Evolutionary conservation across 2,329 filamentous ascomycete genomes (phyloP).

Genomic region (Nothopassalora personata): DNA sequence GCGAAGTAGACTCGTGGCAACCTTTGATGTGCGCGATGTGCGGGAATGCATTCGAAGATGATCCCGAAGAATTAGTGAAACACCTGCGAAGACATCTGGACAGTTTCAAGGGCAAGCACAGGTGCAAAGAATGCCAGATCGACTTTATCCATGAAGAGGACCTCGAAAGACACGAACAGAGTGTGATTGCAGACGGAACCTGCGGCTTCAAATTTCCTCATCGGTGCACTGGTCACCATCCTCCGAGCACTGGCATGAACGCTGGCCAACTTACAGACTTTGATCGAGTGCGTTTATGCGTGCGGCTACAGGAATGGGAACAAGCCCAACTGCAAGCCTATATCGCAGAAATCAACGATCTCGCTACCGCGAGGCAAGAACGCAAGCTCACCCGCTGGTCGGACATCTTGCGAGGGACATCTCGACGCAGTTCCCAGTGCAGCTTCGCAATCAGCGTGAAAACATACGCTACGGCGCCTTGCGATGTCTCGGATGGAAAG

Average conservation of each 20-base stretch:
- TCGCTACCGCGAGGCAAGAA: constrained; percentile 15
- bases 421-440: constrained; percentile 14
- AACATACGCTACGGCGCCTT: constrained; percentile 24
- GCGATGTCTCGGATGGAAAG: constrained; percentile 21
- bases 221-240: constrained; percentile 26
- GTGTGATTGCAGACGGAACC: constrained; percentile 16
- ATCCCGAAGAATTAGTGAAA: constrained; percentile 16
- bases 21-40: constrained; percentile 23
- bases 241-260: constrained; percentile 11
- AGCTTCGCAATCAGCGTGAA: constrained; percentile 24
- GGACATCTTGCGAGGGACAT: constrained; percentile 17
- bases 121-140: constrained; percentile 23
- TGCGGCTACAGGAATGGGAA: constrained; percentile 25
- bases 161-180: constrained; percentile 18
- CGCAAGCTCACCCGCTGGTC: constrained; percentile 21
- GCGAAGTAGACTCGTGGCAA: constrained; percentile 14
- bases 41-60: constrained; percentile 20
- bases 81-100: constrained; percentile 23
- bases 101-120: constrained; percentile 19
- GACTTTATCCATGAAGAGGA: constrained; percentile 26
- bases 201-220: constrained; percentile 28
- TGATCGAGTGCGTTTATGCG: constrained; percentile 21
- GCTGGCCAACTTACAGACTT: constrained; percentile 17
- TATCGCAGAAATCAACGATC: constrained; percentile 22
- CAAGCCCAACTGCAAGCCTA: constrained; percentile 25